phyloP scores from a whole-genome alignment of 2,329 filamentous ascomycete species.

The Ophiocordyceps robertsii region DNA sequence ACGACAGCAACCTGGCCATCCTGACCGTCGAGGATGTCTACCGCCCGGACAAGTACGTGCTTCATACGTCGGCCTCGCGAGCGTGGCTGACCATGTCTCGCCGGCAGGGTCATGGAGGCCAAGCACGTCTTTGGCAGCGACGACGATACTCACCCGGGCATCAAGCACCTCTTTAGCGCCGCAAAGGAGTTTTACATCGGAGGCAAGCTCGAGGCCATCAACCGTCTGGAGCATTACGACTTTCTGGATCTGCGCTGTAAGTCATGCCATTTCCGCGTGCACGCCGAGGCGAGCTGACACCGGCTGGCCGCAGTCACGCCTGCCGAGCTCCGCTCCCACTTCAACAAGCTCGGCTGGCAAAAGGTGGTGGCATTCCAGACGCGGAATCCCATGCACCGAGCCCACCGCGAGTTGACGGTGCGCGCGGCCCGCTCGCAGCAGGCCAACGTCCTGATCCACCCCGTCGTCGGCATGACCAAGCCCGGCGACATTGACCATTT shows the following conservation, averaged over 20 bases:
- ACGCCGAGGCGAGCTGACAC: constrained; percentile 4
- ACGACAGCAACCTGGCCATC: constrained; percentile 92
- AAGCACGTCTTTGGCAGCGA: constrained; percentile 88
- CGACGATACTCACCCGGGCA: constrained; percentile 79
- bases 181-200: constrained; percentile 85
- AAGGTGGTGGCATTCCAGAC: constrained; percentile 98
- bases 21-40: constrained; percentile 93
- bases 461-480: constrained; percentile 96
- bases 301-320: constrained; percentile 54
- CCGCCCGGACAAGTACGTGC: constrained; percentile 76
- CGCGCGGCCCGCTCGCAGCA: constrained; percentile 90
- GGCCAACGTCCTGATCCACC: constrained; percentile 98
- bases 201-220: constrained; percentile 90
- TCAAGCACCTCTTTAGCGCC: constrained; percentile 75
- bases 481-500: constrained; percentile 99
- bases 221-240: constrained; percentile 95
- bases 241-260: constrained; percentile 90
- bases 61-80: background rate
- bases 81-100: background rate
- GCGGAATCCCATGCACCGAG: constrained; percentile 97
- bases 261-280: constrained; percentile 14
- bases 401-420: constrained; percentile 94
- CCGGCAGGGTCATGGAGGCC: constrained; percentile 65
- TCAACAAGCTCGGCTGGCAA: constrained; percentile 98
- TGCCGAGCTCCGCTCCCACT: constrained; percentile 86